Percentiles rank a stretch among this genome's conserved stretches.
These are phyloP conservation scores for Chrysanthemum makinoi DNA, from an alignment of 129 eudicot genomes.

Conservation along the genomic window DNA sequence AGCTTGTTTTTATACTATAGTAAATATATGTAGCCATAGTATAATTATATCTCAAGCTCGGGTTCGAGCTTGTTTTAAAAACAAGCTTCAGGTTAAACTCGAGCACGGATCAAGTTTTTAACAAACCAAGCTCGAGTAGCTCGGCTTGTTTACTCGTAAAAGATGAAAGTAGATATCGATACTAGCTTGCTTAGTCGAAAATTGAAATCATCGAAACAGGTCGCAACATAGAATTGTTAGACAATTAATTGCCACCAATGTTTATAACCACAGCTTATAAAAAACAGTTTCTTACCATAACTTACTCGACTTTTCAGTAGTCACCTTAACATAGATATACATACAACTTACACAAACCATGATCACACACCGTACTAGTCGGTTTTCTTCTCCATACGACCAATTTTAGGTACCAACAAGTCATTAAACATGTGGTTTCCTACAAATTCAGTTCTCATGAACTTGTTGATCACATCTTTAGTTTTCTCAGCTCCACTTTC, in stretches of 20 bases:
- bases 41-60: too few relatives aligned
- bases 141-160: too few relatives aligned
- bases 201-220: background rate
- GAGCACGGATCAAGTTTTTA: too few relatives aligned
- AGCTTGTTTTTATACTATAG: too few relatives aligned
- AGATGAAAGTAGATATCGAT: background rate
- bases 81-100: too few relatives aligned
- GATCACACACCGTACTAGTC: background rate
- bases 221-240: background rate
- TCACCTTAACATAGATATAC: background rate
- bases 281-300: background rate
- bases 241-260: background rate
- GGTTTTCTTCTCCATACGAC: conserved; percentile 4
- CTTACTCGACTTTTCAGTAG: background rate
- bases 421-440: conserved; percentile 27
- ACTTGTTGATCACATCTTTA: conserved; percentile 21
- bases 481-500: conserved; percentile 13
- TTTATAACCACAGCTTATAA: too few relatives aligned
- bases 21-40: too few relatives aligned
- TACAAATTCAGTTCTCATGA: conserved; percentile 22
- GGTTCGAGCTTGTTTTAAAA: too few relatives aligned
- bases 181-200: background rate
- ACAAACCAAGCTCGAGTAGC: too few relatives aligned
- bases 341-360: background rate
- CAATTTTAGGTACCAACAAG: conserved; percentile 25